A percentile compares a stretch with the other conserved stretches of the same genome.
phyloP scores from a whole-genome alignment of 2,329 filamentous ascomycete genomes.

The Boeremia exigua region DNA sequence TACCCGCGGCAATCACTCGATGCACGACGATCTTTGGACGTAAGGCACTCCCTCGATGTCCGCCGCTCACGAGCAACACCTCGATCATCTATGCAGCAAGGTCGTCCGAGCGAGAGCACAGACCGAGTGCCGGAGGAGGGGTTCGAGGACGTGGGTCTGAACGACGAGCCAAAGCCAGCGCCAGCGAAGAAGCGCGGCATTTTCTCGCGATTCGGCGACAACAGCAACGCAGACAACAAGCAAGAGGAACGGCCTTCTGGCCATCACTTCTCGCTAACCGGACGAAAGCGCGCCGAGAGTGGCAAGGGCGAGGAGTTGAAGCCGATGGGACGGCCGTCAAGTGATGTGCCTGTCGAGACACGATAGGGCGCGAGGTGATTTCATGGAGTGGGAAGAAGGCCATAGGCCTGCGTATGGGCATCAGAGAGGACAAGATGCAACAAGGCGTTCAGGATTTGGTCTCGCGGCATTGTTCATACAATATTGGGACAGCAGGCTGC shows the following conservation, averaged over 20 bases:
- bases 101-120: conserved; percentile 64
- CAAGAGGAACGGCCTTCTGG: conserved; percentile 52
- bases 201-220: conserved; percentile 80
- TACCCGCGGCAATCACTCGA: conserved; percentile 57
- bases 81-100: conserved; percentile 65
- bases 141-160: conserved; percentile 90
- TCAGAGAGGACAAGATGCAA: conserved; percentile 4
- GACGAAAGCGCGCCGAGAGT: conserved; percentile 76
- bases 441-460: conserved; percentile 20
- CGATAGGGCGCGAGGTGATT: conserved; percentile 21
- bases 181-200: conserved; percentile 75
- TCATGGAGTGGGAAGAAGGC: background rate
- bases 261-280: conserved; percentile 69
- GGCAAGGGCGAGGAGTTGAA: conserved; percentile 72
- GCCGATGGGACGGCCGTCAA: conserved; percentile 59
- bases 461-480: conserved; percentile 24
- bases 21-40: conserved; percentile 81
- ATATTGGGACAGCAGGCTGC: conserved; percentile 20
- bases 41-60: conserved; percentile 62
- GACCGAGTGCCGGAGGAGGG: conserved; percentile 72
- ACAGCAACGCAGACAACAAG: conserved; percentile 33
- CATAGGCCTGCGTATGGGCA: background rate
- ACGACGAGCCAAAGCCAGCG: conserved; percentile 72
- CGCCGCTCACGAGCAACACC: conserved; percentile 61
- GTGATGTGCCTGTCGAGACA: conserved; percentile 35